Conservation (phyloP, 2,329 filamentous ascomycete species). For the Gliomastix tumulicola region DNA sequence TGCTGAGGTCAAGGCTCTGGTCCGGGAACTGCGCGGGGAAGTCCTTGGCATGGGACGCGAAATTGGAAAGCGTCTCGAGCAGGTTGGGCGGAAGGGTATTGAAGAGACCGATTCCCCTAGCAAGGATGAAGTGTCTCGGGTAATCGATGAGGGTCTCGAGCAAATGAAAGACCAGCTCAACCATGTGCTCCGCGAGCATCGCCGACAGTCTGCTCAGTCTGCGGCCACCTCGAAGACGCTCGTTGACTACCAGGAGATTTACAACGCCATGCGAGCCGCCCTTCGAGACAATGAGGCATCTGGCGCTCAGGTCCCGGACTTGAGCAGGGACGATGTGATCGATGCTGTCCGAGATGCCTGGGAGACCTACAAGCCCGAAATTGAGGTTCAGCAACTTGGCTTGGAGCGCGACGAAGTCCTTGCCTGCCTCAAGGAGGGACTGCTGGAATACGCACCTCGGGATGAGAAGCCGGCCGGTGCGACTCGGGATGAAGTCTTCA, state of each 20-base stretch:
- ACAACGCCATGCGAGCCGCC: slow-evolving; percentile 75
- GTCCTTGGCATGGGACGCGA: slow-evolving; percentile 93
- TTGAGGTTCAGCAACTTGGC: slow-evolving; percentile 83
- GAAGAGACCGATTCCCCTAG: slow-evolving; percentile 44
- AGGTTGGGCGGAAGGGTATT: slow-evolving; percentile 42
- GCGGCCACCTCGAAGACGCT: slow-evolving; percentile 50
- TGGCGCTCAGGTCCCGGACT: slow-evolving; percentile 25
- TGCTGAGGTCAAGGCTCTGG: slow-evolving; percentile 83
- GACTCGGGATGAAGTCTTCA: slow-evolving; percentile 77
- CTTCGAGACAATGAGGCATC: slow-evolving; percentile 52
- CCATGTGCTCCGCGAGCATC: slow-evolving; percentile 67
- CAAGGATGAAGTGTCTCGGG: slow-evolving; percentile 64
- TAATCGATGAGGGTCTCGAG: slow-evolving; percentile 73
- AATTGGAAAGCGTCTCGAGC: slow-evolving; percentile 78
- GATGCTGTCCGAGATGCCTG: slow-evolving; percentile 83
- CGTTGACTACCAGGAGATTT: slow-evolving; percentile 78
- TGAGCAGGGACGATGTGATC: slow-evolving; percentile 77
- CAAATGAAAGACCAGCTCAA: slow-evolving; percentile 84
- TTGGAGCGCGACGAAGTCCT: slow-evolving; percentile 87
- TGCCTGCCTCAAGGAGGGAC: slow-evolving; percentile 76
- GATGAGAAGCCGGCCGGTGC: slow-evolving; percentile 50
- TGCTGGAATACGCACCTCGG: slow-evolving; percentile 63
- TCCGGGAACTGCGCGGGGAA: slow-evolving; percentile 84
- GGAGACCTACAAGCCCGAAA: slow-evolving; percentile 91
- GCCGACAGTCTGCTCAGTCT: slow-evolving; percentile 60